Base-by-base conservation (phyloP, 495 filamentous ascomycete species). In the Friedmanniomyces simplex region DNA sequence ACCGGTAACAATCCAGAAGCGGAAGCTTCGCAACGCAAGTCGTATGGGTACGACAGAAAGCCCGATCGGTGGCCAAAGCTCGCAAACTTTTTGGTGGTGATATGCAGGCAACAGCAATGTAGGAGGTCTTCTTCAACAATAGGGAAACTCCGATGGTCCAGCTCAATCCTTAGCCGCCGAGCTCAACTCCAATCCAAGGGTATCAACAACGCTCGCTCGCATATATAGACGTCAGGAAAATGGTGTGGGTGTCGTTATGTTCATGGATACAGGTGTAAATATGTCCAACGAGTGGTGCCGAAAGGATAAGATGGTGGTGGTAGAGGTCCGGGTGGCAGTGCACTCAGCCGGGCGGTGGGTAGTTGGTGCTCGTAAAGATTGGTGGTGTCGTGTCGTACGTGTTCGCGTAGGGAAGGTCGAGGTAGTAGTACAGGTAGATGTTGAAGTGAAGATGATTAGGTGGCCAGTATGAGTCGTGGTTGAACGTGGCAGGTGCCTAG, bases 171-270 rank as follows among this genome's bases (percentile, higher is more conserved):
- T 30, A 10, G 37, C 37, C 51, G 32, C 42, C 43, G 24, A 36
- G 30, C 12, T 41, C 16, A 52, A 42, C 37, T 46, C 47, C 34
- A 47, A 24, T 20, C 43, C 49, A 18, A 48, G 43, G 58, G 45
- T 60, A 60, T 48, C 41, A 60, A 60, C 52, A 60, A 32, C 58
- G 52, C 47, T 56, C 43, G 59, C 54, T 62, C 13, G 24, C 22
- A 42, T 43, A 54, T 14, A 28, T 41, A 18, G 37, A 45, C 36
- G 41, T 34, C 28, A 62, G 57, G 48, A 37, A 54, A 47, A 53
- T 20, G 45, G 52, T 48, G 36, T 46, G 55, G 52, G 14, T 50
- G 52, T 62, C 48, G 59, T 57, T 28, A 57, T 61, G 52, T 52
- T 62, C 59, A 62, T 62, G 30, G 32, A 50, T 57, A 57, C 50